Evolutionary conservation across 164 flowering plant genomes (phyloP).

Genomic region (Chimonanthus salicifolius): DNA sequence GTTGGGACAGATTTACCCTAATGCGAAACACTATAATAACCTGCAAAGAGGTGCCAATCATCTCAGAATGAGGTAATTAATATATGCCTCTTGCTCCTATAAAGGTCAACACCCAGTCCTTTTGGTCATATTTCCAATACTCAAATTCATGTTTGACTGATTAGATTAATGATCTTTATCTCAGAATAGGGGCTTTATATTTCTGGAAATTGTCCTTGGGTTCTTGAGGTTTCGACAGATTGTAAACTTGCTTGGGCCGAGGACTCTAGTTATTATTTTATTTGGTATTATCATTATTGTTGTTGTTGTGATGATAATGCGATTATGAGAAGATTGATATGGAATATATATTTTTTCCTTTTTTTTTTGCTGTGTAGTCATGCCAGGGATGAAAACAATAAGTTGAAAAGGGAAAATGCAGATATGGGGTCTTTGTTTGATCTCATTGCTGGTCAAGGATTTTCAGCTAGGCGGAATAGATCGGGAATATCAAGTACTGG

Average conservation of each 20-base stretch:
- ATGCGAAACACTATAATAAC: too few relatives aligned
- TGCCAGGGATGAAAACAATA: slow-evolving; percentile 24
- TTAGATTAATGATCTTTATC: too few relatives aligned
- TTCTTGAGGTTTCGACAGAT: background rate
- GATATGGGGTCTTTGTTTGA: slow-evolving; percentile 45
- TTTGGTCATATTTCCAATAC: too few relatives aligned
- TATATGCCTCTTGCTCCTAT: too few relatives aligned
- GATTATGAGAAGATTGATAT: background rate
- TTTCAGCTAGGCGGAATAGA: slow-evolving; percentile 44
- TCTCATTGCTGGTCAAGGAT: slow-evolving; percentile 48
- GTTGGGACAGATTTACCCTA: too few relatives aligned
- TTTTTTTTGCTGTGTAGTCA: background rate
- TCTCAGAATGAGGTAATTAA: too few relatives aligned
- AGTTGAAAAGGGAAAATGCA: slow-evolving; percentile 21
- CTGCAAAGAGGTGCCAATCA: too few relatives aligned
- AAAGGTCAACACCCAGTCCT: too few relatives aligned
- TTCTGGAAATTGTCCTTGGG: background rate
- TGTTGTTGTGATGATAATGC: too few relatives aligned
- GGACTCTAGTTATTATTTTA: background rate
- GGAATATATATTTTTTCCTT: background rate
- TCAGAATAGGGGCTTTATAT: background rate
- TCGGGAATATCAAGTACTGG: slow-evolving; percentile 30
- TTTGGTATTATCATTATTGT: background rate
- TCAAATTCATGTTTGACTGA: too few relatives aligned
- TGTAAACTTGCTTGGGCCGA: background rate